Base-by-base conservation (phyloP, 163 green algal species). In the Scenedesmus sp. region DNA sequence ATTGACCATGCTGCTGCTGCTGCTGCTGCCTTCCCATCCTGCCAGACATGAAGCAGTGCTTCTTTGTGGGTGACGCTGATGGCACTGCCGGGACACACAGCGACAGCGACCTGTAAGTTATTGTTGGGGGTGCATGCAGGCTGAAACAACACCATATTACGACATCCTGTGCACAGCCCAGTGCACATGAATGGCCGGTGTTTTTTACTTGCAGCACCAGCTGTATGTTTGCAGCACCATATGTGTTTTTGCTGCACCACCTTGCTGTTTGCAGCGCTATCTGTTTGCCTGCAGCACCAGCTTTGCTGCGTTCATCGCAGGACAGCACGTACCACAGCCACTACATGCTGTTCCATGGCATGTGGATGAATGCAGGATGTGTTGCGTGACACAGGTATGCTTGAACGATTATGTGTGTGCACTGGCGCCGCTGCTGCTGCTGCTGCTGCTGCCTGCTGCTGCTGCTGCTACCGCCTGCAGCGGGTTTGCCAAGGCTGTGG, bases 1-100 rank as follows among this genome's bases (percentile, higher is more conserved):
- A 96, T 96, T 18, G 96, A 98, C 86, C 34, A 46, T 86, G 59
- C 59, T 86, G 23, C 95, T 6, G 88, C 95, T 8, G 16, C 59
- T 55, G 2, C 77, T 60, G 46, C 76, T 84, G 26, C 6, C 26
- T n/a, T 8, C 67, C 16, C 67, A 79, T 34, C 16, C 6, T 9
- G 13, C 46, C 93, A 94, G 95, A 98, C 82, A 84, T 93, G 59
- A 84, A 91, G 13, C 46, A 93, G 55, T 94, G 88, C 82, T 97
- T 96, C 93, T 98, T 92, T 88, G 95, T 97, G 4, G 96, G 96
- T 18, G 96, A 98, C 86, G 95, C 96, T 5, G 96, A 95, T 0
- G 96, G 96, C 13, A 90, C 95, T 8, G 18, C 60, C 1, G 70
- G 26, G 0, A 95, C 97, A 83, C 93, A 95, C 67, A 79, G 88